Evolutionary conservation across 2,329 filamentous ascomycete genomes (phyloP).

Genomic region (Pyrenophora tritici-repentis): DNA sequence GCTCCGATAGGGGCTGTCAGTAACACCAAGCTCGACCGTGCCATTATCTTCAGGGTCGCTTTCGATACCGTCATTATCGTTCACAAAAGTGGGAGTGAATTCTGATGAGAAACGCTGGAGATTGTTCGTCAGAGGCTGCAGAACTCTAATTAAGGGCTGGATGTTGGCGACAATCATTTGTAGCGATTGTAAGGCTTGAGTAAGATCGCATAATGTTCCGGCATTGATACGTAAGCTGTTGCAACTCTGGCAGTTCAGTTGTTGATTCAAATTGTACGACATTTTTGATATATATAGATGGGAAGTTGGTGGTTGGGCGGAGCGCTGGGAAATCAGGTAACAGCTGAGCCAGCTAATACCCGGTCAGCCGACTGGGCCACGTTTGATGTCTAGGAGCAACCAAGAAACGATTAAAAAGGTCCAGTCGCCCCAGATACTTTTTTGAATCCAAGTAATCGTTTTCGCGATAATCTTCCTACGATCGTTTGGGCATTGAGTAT

Average conservation of each 20-base stretch:
- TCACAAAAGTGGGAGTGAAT: not conserved
- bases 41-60: not conserved
- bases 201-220: not conserved
- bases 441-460: not conserved
- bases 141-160: not conserved
- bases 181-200: not conserved
- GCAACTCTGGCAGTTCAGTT: not conserved
- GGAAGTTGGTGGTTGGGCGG: not conserved
- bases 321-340: not conserved
- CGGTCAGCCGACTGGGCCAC: not conserved
- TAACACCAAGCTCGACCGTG: not conserved
- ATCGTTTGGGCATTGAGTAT: not conserved
- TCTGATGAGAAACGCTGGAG: not conserved
- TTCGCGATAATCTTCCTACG: not conserved
- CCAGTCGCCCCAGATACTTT: not conserved
- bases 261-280: not conserved
- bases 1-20: not conserved
- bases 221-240: not conserved
- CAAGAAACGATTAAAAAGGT: not conserved
- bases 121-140: not conserved
- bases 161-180: not conserved
- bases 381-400: not conserved
- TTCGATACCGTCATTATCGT: not conserved
- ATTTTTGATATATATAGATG: not conserved
- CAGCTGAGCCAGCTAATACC: not conserved